Base-by-base conservation (phyloP, 2,329 filamentous ascomycete genomes). In the Lecanosticta acicola region DNA sequence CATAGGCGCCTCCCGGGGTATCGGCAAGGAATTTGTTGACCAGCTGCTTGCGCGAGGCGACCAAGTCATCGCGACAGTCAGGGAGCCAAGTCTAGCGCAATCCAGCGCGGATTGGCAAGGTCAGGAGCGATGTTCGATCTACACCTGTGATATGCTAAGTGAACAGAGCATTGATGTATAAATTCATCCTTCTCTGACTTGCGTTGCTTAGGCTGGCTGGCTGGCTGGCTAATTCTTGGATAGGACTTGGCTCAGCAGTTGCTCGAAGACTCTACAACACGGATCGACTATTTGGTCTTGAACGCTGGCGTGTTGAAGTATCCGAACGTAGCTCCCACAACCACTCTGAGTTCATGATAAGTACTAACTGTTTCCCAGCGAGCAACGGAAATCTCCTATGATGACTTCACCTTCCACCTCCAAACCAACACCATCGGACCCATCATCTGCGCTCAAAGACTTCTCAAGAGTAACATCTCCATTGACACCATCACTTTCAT, bases 401-500 rank as follows among this genome's bases (percentile, higher is more conserved):
- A 71, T 24, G 68, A 73, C 35, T 79, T 80, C 49, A 68, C 73
- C 9, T 70, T 75, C 49, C 77, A 80, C 53, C 66, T 80, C 3
- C 70, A 76, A 43, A 79, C 76, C 33, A 80, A 80, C 59, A 76
- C 75, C 13, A 75, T 81, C 45, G 77, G 77, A 0, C 77, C 77
- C n/a, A 75, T 80, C 48, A 71, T 79, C 47, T 70, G 70, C 32
- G 77, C 77, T 2, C 74, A 78, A 48, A 70, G 71, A 43, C 64
- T 80, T 3, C 67, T 80, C 0, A 63, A 71, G 42, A 68, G 69
- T 7, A 64, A 64, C 26, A 71, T 74, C 13, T 67, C 68, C 3
- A 71, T 76, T 46, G 67, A 68, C n/a, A 74, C 70, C 14, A 68
- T 79, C 8, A 67, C 72, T 21, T 76, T 80, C 68, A 79, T 79